These are phyloP conservation scores for Hemileccinum rubropunctum DNA, from an alignment of 768 basidiomycete genomes.

Conservation along the genomic window DNA sequence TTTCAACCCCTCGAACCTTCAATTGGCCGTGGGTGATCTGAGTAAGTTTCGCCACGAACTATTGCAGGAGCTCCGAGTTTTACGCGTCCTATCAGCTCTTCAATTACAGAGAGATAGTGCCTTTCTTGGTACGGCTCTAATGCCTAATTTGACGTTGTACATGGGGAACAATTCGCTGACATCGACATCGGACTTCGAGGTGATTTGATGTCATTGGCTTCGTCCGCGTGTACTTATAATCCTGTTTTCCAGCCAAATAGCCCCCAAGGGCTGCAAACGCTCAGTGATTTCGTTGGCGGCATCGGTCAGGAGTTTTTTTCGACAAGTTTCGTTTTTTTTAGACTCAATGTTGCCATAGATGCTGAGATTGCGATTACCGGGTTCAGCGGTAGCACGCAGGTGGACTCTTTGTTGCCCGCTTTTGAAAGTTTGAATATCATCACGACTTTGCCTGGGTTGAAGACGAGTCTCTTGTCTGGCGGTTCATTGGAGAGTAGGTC, in stretches of 20 bases:
- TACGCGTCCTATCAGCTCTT: conserved; percentile 39
- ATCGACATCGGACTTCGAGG: conserved; percentile 51
- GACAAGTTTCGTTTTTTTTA: neutral
- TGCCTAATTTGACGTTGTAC: conserved; percentile 57
- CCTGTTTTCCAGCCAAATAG: conserved; percentile 51
- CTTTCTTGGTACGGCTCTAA: conserved; percentile 54
- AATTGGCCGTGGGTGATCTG: conserved; percentile 59
- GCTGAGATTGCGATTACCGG: conserved; percentile 57
- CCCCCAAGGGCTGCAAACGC: conserved; percentile 56
- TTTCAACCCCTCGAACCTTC: conserved; percentile 65
- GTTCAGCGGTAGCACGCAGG: conserved; percentile 55
- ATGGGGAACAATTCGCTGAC: conserved; percentile 59
- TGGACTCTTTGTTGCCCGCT: conserved; percentile 57
- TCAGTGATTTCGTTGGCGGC: conserved; percentile 65
- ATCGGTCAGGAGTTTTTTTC: conserved; percentile 37
- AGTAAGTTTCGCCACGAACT: conserved; percentile 38
- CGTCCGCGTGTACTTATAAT: neutral
- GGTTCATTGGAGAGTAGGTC: conserved; percentile 52
- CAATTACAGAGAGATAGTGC: conserved; percentile 52
- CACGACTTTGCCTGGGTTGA: conserved; percentile 58
- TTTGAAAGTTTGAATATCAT: conserved; percentile 58
- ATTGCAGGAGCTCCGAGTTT: neutral
- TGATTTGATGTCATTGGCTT: conserved; percentile 15
- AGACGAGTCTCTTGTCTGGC: conserved; percentile 51
- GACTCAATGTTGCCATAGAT: conserved; percentile 34